Base-by-base conservation (phyloP, 2,329 filamentous ascomycete species). In the Paraconiothyrium brasiliense region DNA sequence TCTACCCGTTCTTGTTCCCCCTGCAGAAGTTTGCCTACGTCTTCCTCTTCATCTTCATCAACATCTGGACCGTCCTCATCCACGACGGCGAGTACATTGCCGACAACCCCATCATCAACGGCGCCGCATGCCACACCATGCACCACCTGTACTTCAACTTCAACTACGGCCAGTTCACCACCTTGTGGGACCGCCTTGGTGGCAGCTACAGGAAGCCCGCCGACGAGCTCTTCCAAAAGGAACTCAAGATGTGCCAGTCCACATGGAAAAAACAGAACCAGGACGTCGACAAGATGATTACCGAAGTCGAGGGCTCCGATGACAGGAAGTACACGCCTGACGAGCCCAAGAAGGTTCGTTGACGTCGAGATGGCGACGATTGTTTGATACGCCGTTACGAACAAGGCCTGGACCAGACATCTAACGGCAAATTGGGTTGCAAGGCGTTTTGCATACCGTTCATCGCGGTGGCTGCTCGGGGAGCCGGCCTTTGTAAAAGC, bases 1-100 rank as follows among this genome's bases (percentile, higher is more conserved):
- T 97, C 68, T 97, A 94, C 83, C 93, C 94, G 4, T 93, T 97
- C 81, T 78, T 97, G 72, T 95, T 97, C 80, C 94, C 94, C 0
- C 86, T 98, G 35, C 92, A 97, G 79, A 97, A 97, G 82, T 86
- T 93, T 76, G 91, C 92, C 34, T 97, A 94, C 74, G 89, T 97
- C 55, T 85, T 85, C 13, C 88, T 97, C 41, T 98, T 97, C 81
- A 84, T 90, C 71, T 96, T 97, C 77, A 92, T 98, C 83, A 97
- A 98, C 82, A 88, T 97, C 80, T 98, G 94, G 94, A 97, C 94
- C 43, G 92, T 98, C 71, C 86, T 97, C 82, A 97, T 98, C 74
- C 89, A 98, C 79, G 94, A 98, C 73, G 94, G 94, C 73, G 94
- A 98, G 82, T 97, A 97, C 77, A 87, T 96, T 16, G 90, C 93